Base-by-base conservation (phyloP, 1,284 basidiomycete species). In the Trichosporon asahii region DNA sequence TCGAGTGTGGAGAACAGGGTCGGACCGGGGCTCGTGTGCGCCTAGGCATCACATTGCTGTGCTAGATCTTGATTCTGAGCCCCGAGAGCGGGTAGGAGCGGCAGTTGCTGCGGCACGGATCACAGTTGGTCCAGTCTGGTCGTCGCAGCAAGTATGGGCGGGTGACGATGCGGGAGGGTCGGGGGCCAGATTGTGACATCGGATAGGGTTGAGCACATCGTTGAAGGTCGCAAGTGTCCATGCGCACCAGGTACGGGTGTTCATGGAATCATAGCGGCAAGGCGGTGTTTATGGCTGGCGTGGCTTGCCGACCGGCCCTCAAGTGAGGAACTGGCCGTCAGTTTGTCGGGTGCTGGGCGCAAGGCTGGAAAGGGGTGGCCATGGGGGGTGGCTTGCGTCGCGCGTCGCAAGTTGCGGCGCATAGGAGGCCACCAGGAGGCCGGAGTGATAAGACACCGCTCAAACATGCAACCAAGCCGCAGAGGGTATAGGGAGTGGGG, bases 21-120 rank as follows among this genome's bases (percentile, higher is more conserved):
- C 49, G 57, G 57, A 33, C 27, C 9, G 27, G 29, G 57, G 27
- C 57, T 31, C 29, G 27, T 31, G 57, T 9, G 57, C 29, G 29
- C 29, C 57, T n/a, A n/a, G n/a, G 57, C 57, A 61, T 31, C 57
- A 61, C 57, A 61, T 61, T 61, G 57, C 57, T 33, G 57, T 61
- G 57, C 57, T 61, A 27, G 27, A 61, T 61, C 57, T 61, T 31
- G 57, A 31, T 31, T 61, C 57, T 18, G 57, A 31, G 27, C 27
- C 15, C 23, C 11, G 57, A 18, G 57, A 61, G 57, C 57, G 57
- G 29, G 57, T 21, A 61, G 29, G 29, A 61, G 57, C 57, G 57
- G 57, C 57, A 61, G 27, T 61, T 29, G 57, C 15, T n/a, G 57
- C 57, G 57, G 27, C 57, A 31, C 57, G 57, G 27, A 61, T 61